Conservation (phyloP, 345 rosid genomes). For the Excoecaria cochinchinensis region DNA sequence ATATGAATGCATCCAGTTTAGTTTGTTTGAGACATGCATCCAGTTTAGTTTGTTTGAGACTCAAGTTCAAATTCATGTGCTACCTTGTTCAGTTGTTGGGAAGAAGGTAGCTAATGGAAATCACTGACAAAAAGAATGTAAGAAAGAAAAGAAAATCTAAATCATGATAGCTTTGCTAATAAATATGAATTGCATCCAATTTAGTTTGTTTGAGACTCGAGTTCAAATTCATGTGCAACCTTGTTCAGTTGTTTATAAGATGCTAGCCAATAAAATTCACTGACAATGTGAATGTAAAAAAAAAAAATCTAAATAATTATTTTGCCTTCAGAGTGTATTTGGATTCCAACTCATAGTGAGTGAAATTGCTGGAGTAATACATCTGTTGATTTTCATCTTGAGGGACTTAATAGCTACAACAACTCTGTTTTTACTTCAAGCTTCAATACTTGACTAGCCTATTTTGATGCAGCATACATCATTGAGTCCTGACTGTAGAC, state of each 20-base stretch:
- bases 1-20: not conserved
- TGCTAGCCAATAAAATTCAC: not conserved
- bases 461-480: constrained; percentile 57
- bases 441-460: not conserved
- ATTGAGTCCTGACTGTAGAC: constrained; percentile 52
- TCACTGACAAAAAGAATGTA: too few relatives aligned
- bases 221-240: not conserved
- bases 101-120: not conserved
- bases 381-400: not conserved
- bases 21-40: not conserved
- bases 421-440: not conserved
- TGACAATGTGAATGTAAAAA: not conserved
- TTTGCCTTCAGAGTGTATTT: not conserved
- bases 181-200: not conserved
- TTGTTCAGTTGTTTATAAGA: not conserved
- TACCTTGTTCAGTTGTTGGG: not conserved
- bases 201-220: not conserved
- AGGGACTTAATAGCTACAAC: not conserved
- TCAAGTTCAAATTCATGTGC: not conserved
- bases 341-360: not conserved
- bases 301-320: not conserved
- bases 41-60: not conserved
- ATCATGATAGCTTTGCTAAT: not conserved
- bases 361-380: too few relatives aligned
- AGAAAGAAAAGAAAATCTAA: too few relatives aligned